A percentile compares a stretch with the other conserved stretches of the same genome.
Evolutionary conservation across 345 rosid genomes (phyloP).

Genomic region (Gossypium turneri): DNA sequence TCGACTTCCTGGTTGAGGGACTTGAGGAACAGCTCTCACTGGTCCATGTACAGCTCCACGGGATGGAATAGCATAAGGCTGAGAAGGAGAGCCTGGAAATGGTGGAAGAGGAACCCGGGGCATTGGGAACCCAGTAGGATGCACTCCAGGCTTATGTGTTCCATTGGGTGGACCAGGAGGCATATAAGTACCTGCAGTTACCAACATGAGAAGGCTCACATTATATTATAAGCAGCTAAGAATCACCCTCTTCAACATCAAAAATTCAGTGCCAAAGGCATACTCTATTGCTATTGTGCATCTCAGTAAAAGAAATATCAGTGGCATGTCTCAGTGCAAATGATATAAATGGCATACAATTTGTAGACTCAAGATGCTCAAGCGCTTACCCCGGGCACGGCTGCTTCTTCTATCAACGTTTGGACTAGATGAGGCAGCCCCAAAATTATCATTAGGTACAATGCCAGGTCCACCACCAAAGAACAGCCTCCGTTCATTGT

Average conservation of each 20-base stretch:
- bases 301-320: background rate
- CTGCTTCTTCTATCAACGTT: slow-evolving; percentile 82
- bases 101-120: slow-evolving; percentile 79
- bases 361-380: background rate
- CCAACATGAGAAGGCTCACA: slow-evolving; percentile 2
- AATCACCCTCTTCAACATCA: background rate
- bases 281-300: background rate
- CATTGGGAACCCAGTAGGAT: slow-evolving; percentile 83
- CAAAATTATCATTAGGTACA: slow-evolving; percentile 65
- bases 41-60: slow-evolving; percentile 92
- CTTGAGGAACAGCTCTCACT: slow-evolving; percentile 88
- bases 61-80: slow-evolving; percentile 94
- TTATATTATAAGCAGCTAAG: background rate
- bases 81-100: slow-evolving; percentile 80
- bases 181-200: slow-evolving; percentile 63
- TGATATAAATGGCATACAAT: background rate
- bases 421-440: slow-evolving; percentile 48
- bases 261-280: background rate
- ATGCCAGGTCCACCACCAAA: slow-evolving; percentile 86
- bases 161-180: slow-evolving; percentile 86
- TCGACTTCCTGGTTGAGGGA: slow-evolving; percentile 73
- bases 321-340: background rate
- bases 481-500: slow-evolving; percentile 85
- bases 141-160: slow-evolving; percentile 79
- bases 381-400: slow-evolving; percentile 67